Percentiles rank a stretch among this genome's conserved stretches.
phyloP scores from a whole-genome alignment of 2,329 filamentous ascomycete genomes.

The Ceratocystis destructans region DNA sequence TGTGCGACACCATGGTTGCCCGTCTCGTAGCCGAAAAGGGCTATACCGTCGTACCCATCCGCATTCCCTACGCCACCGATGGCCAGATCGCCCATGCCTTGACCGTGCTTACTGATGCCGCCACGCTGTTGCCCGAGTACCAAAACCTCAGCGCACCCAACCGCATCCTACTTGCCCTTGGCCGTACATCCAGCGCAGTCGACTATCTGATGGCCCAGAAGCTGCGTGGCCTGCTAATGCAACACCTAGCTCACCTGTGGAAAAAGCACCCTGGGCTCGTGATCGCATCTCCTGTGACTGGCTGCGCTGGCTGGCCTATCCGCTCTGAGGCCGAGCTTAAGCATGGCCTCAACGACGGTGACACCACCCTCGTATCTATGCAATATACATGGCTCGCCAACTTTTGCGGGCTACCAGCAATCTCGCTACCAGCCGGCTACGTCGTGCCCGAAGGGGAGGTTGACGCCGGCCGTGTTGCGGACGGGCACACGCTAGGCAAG shows the following conservation, averaged over 20 bases:
- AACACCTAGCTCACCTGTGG: conserved; percentile 56
- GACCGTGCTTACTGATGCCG: conserved; percentile 54
- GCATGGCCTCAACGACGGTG: conserved; percentile 34
- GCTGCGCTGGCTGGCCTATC: conserved; percentile 35
- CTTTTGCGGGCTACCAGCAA: conserved; percentile 35
- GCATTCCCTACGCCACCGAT: conserved; percentile 44
- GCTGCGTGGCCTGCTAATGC: conserved; percentile 54
- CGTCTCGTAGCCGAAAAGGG: conserved; percentile 39
- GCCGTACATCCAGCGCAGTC: conserved; percentile 45
- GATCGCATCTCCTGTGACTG: conserved; percentile 56
- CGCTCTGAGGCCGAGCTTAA: conserved; percentile 27
- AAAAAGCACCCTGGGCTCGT: conserved; percentile 51
- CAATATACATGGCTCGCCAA: conserved; percentile 39
- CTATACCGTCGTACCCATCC: conserved; percentile 42
- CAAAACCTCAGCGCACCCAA: conserved; percentile 44
- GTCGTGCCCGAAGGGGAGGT: conserved; percentile 27
- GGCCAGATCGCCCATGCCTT: conserved; percentile 61
- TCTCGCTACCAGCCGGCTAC: conserved; percentile 36
- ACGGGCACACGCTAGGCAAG: conserved; percentile 26
- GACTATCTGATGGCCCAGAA: conserved; percentile 60
- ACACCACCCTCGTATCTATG: conserved; percentile 35
- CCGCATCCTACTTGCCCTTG: conserved; percentile 52
- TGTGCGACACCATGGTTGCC: conserved; percentile 34
- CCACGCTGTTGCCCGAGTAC: conserved; percentile 34
- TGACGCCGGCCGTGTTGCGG: conserved; percentile 25